Evolutionary conservation across 345 rosid species (phyloP).

Genomic region (Gossypium arboreum): DNA sequence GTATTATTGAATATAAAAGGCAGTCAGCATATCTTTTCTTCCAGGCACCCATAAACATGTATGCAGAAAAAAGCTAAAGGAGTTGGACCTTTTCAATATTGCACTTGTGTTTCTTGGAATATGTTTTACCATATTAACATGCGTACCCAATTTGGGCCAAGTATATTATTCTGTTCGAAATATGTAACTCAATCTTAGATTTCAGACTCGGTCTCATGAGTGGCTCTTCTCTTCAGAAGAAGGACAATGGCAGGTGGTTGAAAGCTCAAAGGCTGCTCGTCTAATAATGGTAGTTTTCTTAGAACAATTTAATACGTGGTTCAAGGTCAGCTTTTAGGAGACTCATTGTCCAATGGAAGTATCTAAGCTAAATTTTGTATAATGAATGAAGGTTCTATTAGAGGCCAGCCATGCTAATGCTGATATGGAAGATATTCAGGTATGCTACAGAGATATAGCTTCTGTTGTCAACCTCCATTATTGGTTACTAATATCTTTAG

Average conservation of each 20-base stretch:
- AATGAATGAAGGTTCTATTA: constrained; percentile 57
- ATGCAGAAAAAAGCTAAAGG: background rate
- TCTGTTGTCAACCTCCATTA: background rate
- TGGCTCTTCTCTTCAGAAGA: constrained; percentile 97
- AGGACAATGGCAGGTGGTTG: constrained; percentile 92
- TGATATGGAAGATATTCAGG: constrained; percentile 86
- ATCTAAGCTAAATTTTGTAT: constrained; percentile 21
- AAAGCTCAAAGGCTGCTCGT: constrained; percentile 86
- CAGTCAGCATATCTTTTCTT: background rate
- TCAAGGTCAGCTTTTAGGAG: constrained; percentile 4
- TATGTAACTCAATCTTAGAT: constrained; percentile 34
- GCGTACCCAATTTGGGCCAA: background rate
- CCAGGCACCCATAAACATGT: background rate
- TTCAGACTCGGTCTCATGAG: constrained; percentile 86
- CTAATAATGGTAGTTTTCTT: constrained; percentile 64
- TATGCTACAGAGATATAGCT: constrained; percentile 22
- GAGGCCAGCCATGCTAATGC: constrained; percentile 51
- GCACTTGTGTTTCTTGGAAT: background rate
- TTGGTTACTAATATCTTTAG: background rate
- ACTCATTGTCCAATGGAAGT: background rate
- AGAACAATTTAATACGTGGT: constrained; percentile 8
- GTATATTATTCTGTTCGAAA: constrained; percentile 20
- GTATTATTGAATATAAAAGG: no score
- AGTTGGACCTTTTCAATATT: background rate
- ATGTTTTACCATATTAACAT: background rate